Evolutionary conservation across 2,329 filamentous ascomycete genomes (phyloP).

Genomic region (Botryotinia narcissicola): DNA sequence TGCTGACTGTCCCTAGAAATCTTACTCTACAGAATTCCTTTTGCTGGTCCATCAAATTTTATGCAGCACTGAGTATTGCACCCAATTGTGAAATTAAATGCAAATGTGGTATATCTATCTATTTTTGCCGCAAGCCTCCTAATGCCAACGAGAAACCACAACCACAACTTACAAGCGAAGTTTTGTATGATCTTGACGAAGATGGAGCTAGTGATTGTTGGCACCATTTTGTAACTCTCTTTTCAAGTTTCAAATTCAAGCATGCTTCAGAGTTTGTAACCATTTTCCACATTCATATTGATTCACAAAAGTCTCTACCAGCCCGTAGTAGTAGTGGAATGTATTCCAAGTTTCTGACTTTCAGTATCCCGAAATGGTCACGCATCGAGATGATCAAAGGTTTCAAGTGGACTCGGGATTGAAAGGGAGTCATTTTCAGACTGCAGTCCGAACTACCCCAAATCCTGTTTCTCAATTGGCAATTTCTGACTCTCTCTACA

Average conservation of each 20-base stretch:
- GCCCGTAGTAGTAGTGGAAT: neutral
- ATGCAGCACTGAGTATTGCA: fast-evolving
- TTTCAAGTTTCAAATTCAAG: neutral
- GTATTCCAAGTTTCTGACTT: neutral
- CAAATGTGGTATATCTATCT: neutral
- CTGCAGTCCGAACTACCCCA: neutral
- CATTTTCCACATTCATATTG: neutral
- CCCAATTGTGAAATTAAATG: neutral
- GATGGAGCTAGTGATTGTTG: neutral
- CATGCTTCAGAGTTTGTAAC: neutral
- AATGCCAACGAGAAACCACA: fast-evolving
- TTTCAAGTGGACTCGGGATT: neutral
- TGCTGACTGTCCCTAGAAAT: neutral
- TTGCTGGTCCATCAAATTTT: neutral
- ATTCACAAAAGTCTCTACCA: neutral
- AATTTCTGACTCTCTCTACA: neutral
- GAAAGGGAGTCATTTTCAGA: neutral
- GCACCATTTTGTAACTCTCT: neutral
- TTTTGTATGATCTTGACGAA: neutral
- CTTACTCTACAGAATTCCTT: neutral
- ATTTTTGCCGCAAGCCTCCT: neutral
- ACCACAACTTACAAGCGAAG: neutral
- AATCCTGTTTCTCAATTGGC: neutral
- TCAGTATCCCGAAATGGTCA: neutral
- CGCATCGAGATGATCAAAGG: neutral